These are phyloP conservation scores for Boletus rufocinnamomeus DNA, from an alignment of 768 basidiomycete species.

Conservation along the genomic window DNA sequence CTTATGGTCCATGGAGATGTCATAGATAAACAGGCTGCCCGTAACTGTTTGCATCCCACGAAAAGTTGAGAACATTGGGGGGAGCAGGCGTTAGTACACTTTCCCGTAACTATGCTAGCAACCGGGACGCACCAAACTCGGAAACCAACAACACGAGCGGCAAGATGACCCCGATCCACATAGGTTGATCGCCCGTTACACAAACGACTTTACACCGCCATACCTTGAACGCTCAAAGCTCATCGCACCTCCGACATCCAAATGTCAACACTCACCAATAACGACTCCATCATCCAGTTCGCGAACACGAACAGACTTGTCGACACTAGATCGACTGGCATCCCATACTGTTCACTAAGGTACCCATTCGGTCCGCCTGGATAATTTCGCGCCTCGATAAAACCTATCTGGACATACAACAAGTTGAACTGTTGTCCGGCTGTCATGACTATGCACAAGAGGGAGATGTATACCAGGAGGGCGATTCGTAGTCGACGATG, in stretches of 20 bases:
- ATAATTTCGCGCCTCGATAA: slow-evolving; percentile 11
- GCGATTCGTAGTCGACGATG: slow-evolving; percentile 12
- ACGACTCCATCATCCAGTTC: slow-evolving; percentile 26
- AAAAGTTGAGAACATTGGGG: neutral
- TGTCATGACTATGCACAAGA: slow-evolving; percentile 20
- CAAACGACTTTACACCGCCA: slow-evolving; percentile 27
- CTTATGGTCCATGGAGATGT: neutral
- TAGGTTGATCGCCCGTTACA: slow-evolving; percentile 6
- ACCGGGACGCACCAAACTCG: slow-evolving; percentile 15
- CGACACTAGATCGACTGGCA: slow-evolving; percentile 7
- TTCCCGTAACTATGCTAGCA: neutral
- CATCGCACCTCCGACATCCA: neutral
- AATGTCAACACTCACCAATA: slow-evolving; percentile 18
- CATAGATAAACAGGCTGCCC: slow-evolving; percentile 6
- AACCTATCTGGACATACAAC: slow-evolving; percentile 20
- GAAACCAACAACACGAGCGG: slow-evolving; percentile 7
- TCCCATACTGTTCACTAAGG: neutral
- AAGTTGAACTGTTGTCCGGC: slow-evolving; percentile 15
- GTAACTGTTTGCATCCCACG: slow-evolving; percentile 3
- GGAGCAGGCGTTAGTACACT: neutral
- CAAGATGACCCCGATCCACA: slow-evolving; percentile 13
- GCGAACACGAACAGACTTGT: slow-evolving; percentile 16
- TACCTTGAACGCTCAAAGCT: slow-evolving; percentile 15
- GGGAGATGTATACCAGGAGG: slow-evolving; percentile 16
- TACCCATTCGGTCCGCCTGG: slow-evolving; percentile 19